phyloP scores from a whole-genome alignment of 805 yeast genomes.

The Myxozyma vanderwaltii region DNA sequence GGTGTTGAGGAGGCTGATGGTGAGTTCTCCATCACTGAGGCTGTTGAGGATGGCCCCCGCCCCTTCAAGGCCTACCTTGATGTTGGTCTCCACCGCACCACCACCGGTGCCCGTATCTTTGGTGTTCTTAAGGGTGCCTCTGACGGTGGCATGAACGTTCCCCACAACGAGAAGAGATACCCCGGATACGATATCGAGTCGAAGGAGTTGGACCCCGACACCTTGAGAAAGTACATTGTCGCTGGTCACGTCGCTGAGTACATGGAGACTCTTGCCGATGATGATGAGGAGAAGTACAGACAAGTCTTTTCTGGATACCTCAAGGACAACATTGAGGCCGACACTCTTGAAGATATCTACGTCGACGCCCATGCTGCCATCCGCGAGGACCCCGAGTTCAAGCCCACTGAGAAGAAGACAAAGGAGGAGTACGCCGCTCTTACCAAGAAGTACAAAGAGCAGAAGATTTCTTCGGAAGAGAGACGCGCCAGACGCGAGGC shows the following conservation, averaged over 20 bases:
- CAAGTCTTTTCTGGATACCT: slow-evolving; percentile 94
- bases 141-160: slow-evolving; percentile 99
- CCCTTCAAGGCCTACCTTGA: slow-evolving; percentile 99
- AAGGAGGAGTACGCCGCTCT: slow-evolving; percentile 98
- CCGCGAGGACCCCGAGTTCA: slow-evolving; percentile 93
- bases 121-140: slow-evolving; percentile 99
- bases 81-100: slow-evolving; percentile 99
- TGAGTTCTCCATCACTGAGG: slow-evolving; percentile 97
- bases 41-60: slow-evolving; percentile 99
- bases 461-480: slow-evolving; percentile 87
- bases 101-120: slow-evolving; percentile 99
- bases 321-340: slow-evolving; percentile 96
- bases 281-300: slow-evolving; percentile 99
- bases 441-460: slow-evolving; percentile 87
- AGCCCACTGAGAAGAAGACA: slow-evolving; percentile 89
- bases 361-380: slow-evolving; percentile 89
- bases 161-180: slow-evolving; percentile 99
- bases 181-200: slow-evolving; percentile 99
- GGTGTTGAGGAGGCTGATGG: slow-evolving; percentile 99
- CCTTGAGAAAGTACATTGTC: slow-evolving; percentile 97
- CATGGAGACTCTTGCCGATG: slow-evolving; percentile 99
- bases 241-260: slow-evolving; percentile 99
- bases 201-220: slow-evolving; percentile 97
- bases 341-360: slow-evolving; percentile 94
- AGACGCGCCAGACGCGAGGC: slow-evolving; percentile 85